Base-by-base conservation (phyloP, 164 flowering plant genomes). In the Protea cynaroides region DNA sequence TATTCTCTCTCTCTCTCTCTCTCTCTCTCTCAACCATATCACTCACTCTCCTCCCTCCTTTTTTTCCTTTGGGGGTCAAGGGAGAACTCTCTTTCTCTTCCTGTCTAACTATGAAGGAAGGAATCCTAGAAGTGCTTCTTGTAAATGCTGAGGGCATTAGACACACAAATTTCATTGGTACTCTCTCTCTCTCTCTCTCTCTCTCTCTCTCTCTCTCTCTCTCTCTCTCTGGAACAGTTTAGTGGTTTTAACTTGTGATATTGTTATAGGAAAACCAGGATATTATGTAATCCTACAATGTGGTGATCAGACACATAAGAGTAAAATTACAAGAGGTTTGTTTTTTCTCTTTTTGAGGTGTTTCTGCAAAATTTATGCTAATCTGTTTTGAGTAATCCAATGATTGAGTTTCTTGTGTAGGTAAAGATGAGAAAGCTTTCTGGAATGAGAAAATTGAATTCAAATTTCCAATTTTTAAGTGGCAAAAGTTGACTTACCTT, bases 391-490 rank as follows among this genome's bases (percentile, higher is more conserved):
- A 61, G 15, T n/a, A 56, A 18, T 18, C 19, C 56, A 34, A 14
- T 52, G 29, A 36, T 37, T 40, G 50, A 43, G 56, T 36, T 66
- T 56, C 18, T 18, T 58, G 25, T 68, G 72, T 82, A 92, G 96
- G 82, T 59, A 75, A 80, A 67, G 72, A 65, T 63, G 76, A 71
- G 24, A 72, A 77, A 63, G 78, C 80, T 25, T 64, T 59, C 46
- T 90, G 98, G 96, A 92, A 92, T 49, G 80, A 88, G 72, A 88
- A 86, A 68, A 77, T 90, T 43, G 49, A 24, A 21, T 83, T 90
- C 65, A 78, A 75, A 29, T 69, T 79, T 55, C 68, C 87, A 12
- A 12, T 40, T 1, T 63, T 69, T 3, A 78, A 79, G 13, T 73
- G 81, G 81, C 69, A 66, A 68, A 67, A 61, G 18, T 17, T 75